Evolutionary conservation across 75 land plant species (phyloP).

Genomic region (Cunninghamia lanceolata): DNA sequence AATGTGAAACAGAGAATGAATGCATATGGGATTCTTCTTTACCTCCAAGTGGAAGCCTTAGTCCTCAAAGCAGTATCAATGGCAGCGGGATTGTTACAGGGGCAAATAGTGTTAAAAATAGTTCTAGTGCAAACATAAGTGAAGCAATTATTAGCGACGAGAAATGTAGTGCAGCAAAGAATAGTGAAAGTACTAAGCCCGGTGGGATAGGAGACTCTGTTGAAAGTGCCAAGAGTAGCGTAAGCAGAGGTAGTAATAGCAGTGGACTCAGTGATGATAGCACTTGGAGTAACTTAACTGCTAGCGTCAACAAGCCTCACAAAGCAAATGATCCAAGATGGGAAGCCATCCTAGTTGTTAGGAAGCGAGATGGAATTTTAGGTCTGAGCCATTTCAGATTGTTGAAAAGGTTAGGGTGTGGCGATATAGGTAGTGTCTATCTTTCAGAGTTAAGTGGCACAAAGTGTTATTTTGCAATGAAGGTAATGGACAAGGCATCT

Average conservation of each 20-base stretch:
- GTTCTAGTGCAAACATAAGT: slow-evolving; percentile 52
- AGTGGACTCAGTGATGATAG: slow-evolving; percentile 87
- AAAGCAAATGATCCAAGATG: slow-evolving; percentile 88
- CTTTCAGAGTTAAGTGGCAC: slow-evolving; percentile 70
- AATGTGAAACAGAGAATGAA: slow-evolving; percentile 32
- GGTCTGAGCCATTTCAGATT: slow-evolving; percentile 83
- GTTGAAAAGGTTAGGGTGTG: slow-evolving; percentile 77
- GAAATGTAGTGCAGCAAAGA: slow-evolving; percentile 49
- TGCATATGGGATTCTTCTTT: slow-evolving; percentile 75
- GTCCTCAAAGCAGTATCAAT: slow-evolving; percentile 69
- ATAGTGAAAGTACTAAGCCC: slow-evolving; percentile 49
- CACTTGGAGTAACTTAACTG: slow-evolving; percentile 72
- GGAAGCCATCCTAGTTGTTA: slow-evolving; percentile 75
- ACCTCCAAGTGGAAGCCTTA: slow-evolving; percentile 57
- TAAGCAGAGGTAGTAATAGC: slow-evolving; percentile 77
- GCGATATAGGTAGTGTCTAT: slow-evolving; percentile 86
- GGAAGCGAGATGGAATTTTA: slow-evolving; percentile 64
- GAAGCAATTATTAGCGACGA: slow-evolving; percentile 59
- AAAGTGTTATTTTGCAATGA: slow-evolving; percentile 39
- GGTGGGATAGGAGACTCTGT: slow-evolving; percentile 57
- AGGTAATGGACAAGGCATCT: slow-evolving; percentile 65
- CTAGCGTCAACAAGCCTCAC: slow-evolving; percentile 81
- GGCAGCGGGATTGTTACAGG: slow-evolving; percentile 57
- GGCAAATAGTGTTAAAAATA: slow-evolving; percentile 54
- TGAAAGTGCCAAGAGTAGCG: slow-evolving; percentile 76